phyloP scores from a whole-genome alignment of 2,329 filamentous ascomycete genomes.

The Drechslera avenae region DNA sequence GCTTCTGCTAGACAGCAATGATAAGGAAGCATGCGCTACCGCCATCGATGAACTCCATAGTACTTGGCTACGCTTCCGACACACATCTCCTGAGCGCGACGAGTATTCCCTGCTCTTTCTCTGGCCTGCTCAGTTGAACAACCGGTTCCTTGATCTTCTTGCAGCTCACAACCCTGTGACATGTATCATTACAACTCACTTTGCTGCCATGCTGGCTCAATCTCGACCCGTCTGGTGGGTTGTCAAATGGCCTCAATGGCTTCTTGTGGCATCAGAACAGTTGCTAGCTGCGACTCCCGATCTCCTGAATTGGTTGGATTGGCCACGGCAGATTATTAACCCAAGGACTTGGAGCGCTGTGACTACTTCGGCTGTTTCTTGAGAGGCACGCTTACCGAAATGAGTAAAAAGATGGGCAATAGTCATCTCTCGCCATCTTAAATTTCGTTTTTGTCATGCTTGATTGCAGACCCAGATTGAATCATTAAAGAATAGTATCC shows the following conservation, averaged over 20 bases:
- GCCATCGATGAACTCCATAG: conserved; percentile 34
- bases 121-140: conserved; percentile 31
- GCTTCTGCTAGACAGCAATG: conserved; percentile 23
- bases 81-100: conserved; percentile 27
- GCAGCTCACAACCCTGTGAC: conserved; percentile 35
- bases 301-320: conserved; percentile 35
- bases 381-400: background rate
- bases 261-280: conserved; percentile 30
- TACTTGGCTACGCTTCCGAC: conserved; percentile 24
- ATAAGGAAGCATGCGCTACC: conserved; percentile 25
- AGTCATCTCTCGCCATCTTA: too few species aligned
- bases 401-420: background rate
- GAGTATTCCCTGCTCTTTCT: conserved; percentile 31
- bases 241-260: conserved; percentile 36
- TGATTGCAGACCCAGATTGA: too few species aligned
- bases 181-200: conserved; percentile 36
- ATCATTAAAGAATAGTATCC: too few species aligned
- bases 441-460: too few species aligned
- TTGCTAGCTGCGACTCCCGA: conserved; percentile 33
- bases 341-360: conserved; percentile 7
- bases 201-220: conserved; percentile 32
- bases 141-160: conserved; percentile 33
- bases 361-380: background rate
- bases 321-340: conserved; percentile 29
- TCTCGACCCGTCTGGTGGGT: conserved; percentile 36